Evolutionary conservation across 768 basidiomycete species (phyloP), one percentile per base, ranked within the genome.

Genomic region (Mycena albidolilacea): DNA sequence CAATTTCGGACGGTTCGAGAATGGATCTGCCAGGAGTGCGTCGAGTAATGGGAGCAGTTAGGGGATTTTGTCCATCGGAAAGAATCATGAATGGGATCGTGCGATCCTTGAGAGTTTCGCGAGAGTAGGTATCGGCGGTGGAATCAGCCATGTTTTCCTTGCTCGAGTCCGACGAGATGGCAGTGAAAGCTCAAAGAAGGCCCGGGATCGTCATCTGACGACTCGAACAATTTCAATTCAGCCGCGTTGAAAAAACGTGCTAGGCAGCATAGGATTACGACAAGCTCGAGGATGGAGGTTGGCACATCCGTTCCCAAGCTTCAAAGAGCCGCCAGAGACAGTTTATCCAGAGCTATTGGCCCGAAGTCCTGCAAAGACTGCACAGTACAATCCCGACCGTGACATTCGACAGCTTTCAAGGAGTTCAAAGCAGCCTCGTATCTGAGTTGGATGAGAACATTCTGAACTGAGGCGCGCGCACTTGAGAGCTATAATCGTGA

Each of bases 11-110:
- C 6, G 79, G 71, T 30, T 64, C 63, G n/a, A 73, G 57, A 44
- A 38, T 54, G 12, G 14, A 74, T 30, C 44, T 65, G 23, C 12
- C 37, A 12, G 57, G 46, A 19, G 43, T 15, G 17, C 76, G 63
- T 19, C 76, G 75, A 57, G 80, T 76, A 7, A 80, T 11, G 0
- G 81, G 78, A 14, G 69, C 73, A 37, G 83, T 84, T 3, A 86
- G 66, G 57, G 81, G 80, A 67, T 84, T 83, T 12, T 78, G 78
- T 30, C 59, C 73, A n/a, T 79, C 62, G 14, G 83, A 84, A 17
- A 85, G 77, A 3, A 72, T 71, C 79, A 83, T 84, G 39, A 80
- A 75, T 10, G 81, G 81, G 41, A 84, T 76, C 15, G 77, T 58
- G 15, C 82, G 81, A 63, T 68, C 75, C 12, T 73, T 80, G 37